Evolutionary conservation across 331 rosid genomes (phyloP).

Genomic region (Cydonia oblonga): DNA sequence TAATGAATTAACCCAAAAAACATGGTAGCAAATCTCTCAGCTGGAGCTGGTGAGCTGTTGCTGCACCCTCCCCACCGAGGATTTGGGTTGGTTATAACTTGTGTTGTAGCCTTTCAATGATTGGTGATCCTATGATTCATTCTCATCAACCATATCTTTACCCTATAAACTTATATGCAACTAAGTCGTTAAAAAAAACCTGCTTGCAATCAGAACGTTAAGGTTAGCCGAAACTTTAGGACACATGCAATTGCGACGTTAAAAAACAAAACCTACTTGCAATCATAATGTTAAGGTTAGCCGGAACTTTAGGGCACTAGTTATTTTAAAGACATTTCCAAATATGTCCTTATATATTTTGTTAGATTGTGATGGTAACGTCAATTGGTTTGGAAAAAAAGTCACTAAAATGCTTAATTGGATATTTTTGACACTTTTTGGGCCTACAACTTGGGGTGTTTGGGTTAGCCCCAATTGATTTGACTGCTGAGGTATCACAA

Average conservation of each 20-base stretch:
- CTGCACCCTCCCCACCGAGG: not conserved
- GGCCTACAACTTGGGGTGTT: not conserved
- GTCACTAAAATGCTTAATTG: not conserved
- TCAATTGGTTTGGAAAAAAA: not conserved
- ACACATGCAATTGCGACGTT: too few relatives aligned
- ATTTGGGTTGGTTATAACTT: not conserved
- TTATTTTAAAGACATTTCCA: too few relatives aligned
- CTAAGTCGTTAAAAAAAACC: too few relatives aligned
- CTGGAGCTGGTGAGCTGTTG: not conserved
- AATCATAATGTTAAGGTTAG: too few relatives aligned
- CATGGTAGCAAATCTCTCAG: not conserved
- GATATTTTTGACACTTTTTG: not conserved
- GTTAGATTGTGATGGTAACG: not conserved
- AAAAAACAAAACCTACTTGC: too few relatives aligned
- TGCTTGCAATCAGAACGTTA: too few relatives aligned
- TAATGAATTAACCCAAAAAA: too few relatives aligned
- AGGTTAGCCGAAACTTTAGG: too few relatives aligned
- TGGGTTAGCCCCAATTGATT: not conserved
- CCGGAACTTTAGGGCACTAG: too few relatives aligned
- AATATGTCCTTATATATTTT: too few relatives aligned
- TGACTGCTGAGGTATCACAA: not conserved
- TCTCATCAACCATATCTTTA: not conserved
- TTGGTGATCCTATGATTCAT: not conserved
- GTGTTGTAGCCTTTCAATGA: too few relatives aligned
- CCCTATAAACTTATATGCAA: not conserved